Evolutionary conservation across 2,329 filamentous ascomycete species (phyloP), one percentile per base, ranked within the genome.

Genomic region (Fulvia fulva): DNA sequence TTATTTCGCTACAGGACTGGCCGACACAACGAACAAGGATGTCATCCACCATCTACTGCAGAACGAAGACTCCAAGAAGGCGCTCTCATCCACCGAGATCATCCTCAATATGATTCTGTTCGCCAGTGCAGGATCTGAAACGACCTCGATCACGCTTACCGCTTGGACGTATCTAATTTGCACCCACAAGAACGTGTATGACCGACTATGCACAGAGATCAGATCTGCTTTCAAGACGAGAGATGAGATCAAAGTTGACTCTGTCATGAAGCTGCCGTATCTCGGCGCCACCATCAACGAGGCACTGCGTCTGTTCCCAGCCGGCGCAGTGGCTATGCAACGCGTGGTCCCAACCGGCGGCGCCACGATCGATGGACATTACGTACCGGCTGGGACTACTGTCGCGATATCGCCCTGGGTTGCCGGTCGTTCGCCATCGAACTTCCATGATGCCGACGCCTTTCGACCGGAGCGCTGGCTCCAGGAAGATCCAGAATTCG

Each of bases 391-490:
- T 21, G 52, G 52, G 4, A 47, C 25, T 5, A 55, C 52, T 11
- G 52, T 55, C 12, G 25, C 22, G 5, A 30, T 55, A 19, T 23
- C 41, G 3, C 41, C 52, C 16, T 55, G 52, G 52, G 52, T 44
- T 30, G 52, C 52, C 1, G 41, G 23, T 21, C 37, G 52, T 7
- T 55, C 57, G 55, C 60, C 60, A 43, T 37, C 54, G 1, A 53
- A 63, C 45, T 65, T 64, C 58, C 57, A 55, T 26, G 55, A 63
- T 16, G 60, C 67, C 4, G 56, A 65, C 23, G 54, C 54, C 14
- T 70, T 67, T 51, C 59, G 64, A 19, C 69, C 69, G 5, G 69
- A 71, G 52, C 58, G 68, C 12, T 71, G 69, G 69, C 54, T 70
- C 25, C 60, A 57, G 3, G 22, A 47, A 3, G n/a, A 51, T 34